phyloP scores from a whole-genome alignment of 1,284 basidiomycete species.

The Laetiporus sulphureus region DNA sequence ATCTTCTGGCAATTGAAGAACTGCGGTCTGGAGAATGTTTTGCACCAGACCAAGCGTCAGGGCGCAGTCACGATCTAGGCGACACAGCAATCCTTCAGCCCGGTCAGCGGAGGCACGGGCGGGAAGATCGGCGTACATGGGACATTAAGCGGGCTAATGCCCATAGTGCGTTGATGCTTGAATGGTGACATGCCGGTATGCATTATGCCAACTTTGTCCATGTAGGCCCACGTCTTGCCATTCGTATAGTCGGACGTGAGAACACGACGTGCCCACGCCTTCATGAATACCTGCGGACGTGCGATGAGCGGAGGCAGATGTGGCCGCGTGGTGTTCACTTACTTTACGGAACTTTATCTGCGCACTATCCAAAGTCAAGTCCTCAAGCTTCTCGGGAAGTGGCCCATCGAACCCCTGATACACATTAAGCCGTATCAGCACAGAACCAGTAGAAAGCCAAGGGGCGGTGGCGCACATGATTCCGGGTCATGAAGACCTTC shows the following conservation, averaged over 20 bases:
- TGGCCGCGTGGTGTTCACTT: conserved; percentile 8
- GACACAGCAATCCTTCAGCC: neutral
- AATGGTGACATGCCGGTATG: conserved; percentile 41
- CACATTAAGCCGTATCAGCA: neutral
- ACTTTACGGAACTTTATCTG: conserved; percentile 43
- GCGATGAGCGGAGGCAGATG: conserved; percentile 1
- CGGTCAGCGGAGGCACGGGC: neutral
- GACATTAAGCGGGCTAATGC: conserved; percentile 27
- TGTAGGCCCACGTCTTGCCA: conserved; percentile 38
- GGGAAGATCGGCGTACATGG: conserved; percentile 22
- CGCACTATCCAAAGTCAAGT: conserved; percentile 35
- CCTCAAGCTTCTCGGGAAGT: conserved; percentile 31
- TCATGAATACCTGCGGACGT: conserved; percentile 29
- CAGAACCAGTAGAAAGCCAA: no score
- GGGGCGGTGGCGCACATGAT: conserved; percentile 24
- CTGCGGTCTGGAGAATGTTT: conserved; percentile 26
- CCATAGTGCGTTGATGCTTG: conserved; percentile 28
- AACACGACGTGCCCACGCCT: conserved; percentile 29
- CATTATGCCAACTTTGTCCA: conserved; percentile 46
- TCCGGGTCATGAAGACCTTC: conserved; percentile 31
- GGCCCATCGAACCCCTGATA: conserved; percentile 30
- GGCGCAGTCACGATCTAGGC: conserved; percentile 29
- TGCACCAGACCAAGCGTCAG: conserved; percentile 28
- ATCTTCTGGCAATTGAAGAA: conserved; percentile 24
- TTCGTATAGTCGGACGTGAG: conserved; percentile 38